Conservation (phyloP, 768 basidiomycete genomes). For the Rhizopogon sp. region DNA sequence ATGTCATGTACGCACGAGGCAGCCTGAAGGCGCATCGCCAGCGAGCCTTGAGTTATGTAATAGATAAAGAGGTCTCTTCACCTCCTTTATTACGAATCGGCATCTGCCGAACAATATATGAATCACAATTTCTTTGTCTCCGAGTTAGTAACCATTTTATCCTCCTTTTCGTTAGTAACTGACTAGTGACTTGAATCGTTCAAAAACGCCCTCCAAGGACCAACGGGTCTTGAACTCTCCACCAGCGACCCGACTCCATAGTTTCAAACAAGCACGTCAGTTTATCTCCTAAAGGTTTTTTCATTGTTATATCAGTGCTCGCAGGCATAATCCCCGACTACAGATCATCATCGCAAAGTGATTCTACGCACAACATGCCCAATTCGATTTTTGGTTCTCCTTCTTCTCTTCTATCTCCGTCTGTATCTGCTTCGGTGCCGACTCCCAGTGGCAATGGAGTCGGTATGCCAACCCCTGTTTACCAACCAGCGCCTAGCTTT, state of each 20-base stretch:
- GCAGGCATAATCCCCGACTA: not conserved
- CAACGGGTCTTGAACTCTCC: not conserved
- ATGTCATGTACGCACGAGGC: no score
- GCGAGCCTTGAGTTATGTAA: no score
- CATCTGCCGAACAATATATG: not conserved
- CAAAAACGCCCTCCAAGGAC: not conserved
- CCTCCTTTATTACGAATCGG: no score
- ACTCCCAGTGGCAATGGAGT: not conserved
- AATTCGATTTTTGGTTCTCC: slow-evolving; percentile 27
- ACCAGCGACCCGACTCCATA: not conserved
- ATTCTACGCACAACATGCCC: slow-evolving; percentile 6
- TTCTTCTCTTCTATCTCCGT: slow-evolving; percentile 13
- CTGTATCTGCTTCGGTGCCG: not conserved
- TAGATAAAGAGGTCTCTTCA: no score
- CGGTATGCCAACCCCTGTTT: slow-evolving; percentile 10
- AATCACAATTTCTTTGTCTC: not conserved
- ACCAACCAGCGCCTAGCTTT: slow-evolving; percentile 19
- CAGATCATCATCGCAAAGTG: not conserved
- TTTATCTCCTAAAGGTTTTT: not conserved
- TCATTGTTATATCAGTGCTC: not conserved
- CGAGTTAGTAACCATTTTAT: not conserved
- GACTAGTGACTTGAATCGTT: not conserved
- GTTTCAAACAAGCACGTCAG: not conserved
- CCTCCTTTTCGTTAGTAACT: not conserved
- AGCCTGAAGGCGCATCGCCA: no score